Base-by-base conservation (phyloP, 2,329 filamentous ascomycete species). In the Dissoconium aciculare region DNA sequence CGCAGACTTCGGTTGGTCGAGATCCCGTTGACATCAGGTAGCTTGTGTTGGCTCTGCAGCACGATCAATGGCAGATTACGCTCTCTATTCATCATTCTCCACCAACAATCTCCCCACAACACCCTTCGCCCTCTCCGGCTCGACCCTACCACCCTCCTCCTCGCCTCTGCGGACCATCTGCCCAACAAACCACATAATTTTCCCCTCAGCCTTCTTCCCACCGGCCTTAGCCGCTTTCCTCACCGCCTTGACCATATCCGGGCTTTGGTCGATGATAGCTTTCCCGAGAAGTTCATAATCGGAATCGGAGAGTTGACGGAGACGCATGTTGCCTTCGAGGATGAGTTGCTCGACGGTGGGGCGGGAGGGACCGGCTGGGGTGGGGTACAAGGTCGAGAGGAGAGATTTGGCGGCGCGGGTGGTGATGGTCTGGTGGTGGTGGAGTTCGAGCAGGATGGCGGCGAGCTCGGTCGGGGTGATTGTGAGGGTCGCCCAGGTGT, bases 121-220 rank as follows among this genome's bases (percentile, higher is more conserved):
- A 34, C 57, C 53, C 48, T 68, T 66, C 6, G 72, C 74, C 44
- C 63, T 63, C 34, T 60, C 59, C 4, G 74, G 67, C 50, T 78
- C 71, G 5, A 78, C 65, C 1, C 67, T 67, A 1, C 72, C 72
- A 8, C n/a, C n/a, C 19, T n/a, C 19, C 36, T 71, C 68, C 15
- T 65, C 61, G 15, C 69, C 70, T 37, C 58, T 55, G 26, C 68
- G 60, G 55, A 78, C 72, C 68, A 79, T 76, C 51, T 76, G 69
- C 8, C 75, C 75, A 10, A 80, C 66, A 42, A 79, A 67, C 59
- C 68, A 79, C 44, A 71, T 72, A 5, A 76, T 51, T 51, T 79
- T 80, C n/a, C 71, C 70, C 16, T 60, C 57, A 40, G 76, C 70
- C 0, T 67, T 65, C 45, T 69, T 72, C n/a, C n/a, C n/a, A n/a